phyloP scores from a whole-genome alignment of 257 asterid genomes.

The Verbascum thapsus region DNA sequence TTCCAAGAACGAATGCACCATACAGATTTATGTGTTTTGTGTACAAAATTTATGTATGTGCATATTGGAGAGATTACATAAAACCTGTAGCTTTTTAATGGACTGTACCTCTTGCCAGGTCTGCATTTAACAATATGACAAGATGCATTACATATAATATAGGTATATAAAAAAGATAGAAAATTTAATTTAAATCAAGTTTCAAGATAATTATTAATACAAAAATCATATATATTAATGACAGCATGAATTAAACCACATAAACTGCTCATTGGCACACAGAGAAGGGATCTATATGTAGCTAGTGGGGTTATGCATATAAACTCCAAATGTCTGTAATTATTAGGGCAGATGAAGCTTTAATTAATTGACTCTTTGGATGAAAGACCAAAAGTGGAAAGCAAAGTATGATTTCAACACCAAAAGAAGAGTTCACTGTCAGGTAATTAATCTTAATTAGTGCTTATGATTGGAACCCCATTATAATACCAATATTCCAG shows the following conservation, averaged over 20 bases:
- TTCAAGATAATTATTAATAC: no score
- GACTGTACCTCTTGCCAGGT: no score
- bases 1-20: no score
- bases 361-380: neutral
- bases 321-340: neutral
- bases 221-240: neutral
- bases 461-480: neutral
- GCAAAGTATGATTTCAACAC: neutral
- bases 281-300: neutral
- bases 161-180: no score
- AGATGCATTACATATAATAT: no score
- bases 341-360: conserved; percentile 10
- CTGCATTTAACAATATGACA: no score
- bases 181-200: no score
- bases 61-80: no score
- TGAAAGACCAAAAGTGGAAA: conserved; percentile 4
- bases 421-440: conserved; percentile 8
- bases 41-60: no score
- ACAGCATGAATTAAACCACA: neutral
- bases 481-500: neutral
- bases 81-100: no score
- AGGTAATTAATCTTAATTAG: neutral
- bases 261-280: neutral
- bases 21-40: no score
- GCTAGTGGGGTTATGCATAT: neutral